A percentile compares a stretch with the other conserved stretches of the same genome.
These are phyloP conservation scores for Boletellus ananas DNA, from an alignment of 768 basidiomycete species.

Conservation along the genomic window DNA sequence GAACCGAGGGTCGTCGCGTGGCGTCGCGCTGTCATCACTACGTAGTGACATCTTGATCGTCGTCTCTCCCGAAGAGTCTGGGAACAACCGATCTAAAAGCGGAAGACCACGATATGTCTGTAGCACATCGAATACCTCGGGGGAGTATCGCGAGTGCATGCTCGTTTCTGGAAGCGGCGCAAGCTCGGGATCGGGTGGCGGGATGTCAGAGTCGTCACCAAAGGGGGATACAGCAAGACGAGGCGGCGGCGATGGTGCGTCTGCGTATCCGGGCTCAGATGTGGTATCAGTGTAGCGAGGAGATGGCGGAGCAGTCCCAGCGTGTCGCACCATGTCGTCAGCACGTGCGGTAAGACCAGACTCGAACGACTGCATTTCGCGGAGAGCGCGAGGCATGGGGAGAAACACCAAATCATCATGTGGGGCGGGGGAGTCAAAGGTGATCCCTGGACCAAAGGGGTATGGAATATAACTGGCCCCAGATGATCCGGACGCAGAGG, in stretches of 20 bases:
- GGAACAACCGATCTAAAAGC: conserved; percentile 60
- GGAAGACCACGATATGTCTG: conserved; percentile 79
- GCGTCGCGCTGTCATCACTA: conserved; percentile 63
- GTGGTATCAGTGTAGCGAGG: background rate
- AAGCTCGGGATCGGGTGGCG: conserved; percentile 24
- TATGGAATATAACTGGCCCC: conserved; percentile 34
- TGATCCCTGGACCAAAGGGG: conserved; percentile 64
- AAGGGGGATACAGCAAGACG: conserved; percentile 26
- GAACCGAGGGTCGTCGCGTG: conserved; percentile 85
- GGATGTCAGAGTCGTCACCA: conserved; percentile 28
- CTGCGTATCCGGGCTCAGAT: background rate
- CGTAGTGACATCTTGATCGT: conserved; percentile 72
- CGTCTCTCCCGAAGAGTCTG: conserved; percentile 54
- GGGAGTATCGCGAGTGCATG: conserved; percentile 61
- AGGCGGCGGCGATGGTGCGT: conserved; percentile 17
- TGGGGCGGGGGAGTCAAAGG: conserved; percentile 57
- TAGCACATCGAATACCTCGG: conserved; percentile 75
- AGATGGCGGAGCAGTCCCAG: conserved; percentile 12
- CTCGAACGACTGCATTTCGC: conserved; percentile 86
- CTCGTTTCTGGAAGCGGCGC: conserved; percentile 45
- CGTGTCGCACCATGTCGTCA: conserved; percentile 27
- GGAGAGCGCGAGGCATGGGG: conserved; percentile 52
- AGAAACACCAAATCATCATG: conserved; percentile 41
- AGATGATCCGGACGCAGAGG: conserved; percentile 23
- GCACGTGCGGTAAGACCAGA: conserved; percentile 76